A percentile compares a stretch with the other conserved stretches of the same genome.
Conservation (phyloP, 495 filamentous ascomycete species). For the Xylaria palmicola region DNA sequence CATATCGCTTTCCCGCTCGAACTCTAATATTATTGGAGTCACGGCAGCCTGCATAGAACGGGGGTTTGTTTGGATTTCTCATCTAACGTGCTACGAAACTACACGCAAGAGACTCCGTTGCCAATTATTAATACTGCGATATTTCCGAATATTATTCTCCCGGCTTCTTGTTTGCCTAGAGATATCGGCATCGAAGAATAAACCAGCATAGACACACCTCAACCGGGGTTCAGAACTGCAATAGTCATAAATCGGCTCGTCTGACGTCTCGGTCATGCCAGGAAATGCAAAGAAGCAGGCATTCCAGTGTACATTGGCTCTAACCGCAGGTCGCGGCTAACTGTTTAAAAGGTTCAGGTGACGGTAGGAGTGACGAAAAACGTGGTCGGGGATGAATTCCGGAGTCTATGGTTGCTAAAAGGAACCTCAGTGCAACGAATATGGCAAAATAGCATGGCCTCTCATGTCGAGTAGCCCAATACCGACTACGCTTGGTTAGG, state of each 20-base stretch:
- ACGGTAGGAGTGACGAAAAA: conserved; percentile 14
- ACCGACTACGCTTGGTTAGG: neutral
- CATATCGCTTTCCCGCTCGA: neutral
- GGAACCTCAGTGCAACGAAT: neutral
- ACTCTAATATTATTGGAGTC: conserved; percentile 1
- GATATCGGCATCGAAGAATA: conserved; percentile 33
- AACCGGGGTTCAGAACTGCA: conserved; percentile 33
- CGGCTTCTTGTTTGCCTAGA: conserved; percentile 30
- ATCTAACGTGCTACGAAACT: conserved; percentile 19
- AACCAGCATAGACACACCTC: conserved; percentile 35
- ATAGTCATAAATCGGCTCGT: conserved; percentile 29
- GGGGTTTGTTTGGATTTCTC: conserved; percentile 12
- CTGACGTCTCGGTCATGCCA: conserved; percentile 23
- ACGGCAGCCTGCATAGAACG: conserved; percentile 12
- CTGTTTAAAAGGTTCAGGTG: conserved; percentile 15
- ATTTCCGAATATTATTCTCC: conserved; percentile 28
- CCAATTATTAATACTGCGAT: conserved; percentile 25
- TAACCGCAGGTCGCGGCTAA: conserved; percentile 16
- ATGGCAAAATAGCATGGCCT: neutral
- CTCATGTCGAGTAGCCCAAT: neutral
- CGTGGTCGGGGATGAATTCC: conserved; percentile 16
- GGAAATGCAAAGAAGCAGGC: neutral
- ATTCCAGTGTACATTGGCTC: conserved; percentile 22
- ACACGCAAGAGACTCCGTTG: conserved; percentile 9
- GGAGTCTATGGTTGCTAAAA: neutral